Percentiles rank a stretch among this genome's conserved stretches.
Conservation (phyloP, 2,329 filamentous ascomycete species). For the Aspergillus spinulosporus region DNA sequence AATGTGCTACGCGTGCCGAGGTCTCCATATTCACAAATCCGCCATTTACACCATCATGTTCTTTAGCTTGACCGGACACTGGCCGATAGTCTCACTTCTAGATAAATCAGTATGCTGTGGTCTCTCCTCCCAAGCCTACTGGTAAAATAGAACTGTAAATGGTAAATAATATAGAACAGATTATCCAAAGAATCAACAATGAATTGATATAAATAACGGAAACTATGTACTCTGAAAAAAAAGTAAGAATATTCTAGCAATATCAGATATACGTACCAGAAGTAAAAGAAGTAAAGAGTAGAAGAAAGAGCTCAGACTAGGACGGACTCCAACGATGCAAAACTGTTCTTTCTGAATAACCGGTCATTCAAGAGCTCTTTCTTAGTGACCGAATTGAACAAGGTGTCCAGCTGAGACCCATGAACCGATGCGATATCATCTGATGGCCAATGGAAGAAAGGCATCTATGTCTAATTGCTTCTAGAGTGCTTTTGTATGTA, state of each 20-base stretch:
- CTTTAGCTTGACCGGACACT: not conserved
- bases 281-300: not conserved
- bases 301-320: not conserved
- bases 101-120: not conserved
- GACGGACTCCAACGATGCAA: conserved; percentile 7
- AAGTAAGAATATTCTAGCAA: not conserved
- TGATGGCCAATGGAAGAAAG: not conserved
- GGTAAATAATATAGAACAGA: no score
- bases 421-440: not conserved
- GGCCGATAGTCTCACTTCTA: not conserved
- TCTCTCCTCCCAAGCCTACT: not conserved
- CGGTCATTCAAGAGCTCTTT: not conserved
- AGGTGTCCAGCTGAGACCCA: not conserved
- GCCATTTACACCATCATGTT: not conserved
- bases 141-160: no score
- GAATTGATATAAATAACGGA: not conserved
- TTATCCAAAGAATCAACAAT: no score
- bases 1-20: no score
- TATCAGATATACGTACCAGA: not conserved
- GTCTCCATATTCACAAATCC: not conserved
- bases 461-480: conserved; percentile 9
- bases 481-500: not conserved
- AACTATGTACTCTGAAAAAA: not conserved
- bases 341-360: not conserved
- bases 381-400: not conserved